Conservation (phyloP, 2,329 filamentous ascomycete genomes). For the Akanthomyces muscarius region DNA sequence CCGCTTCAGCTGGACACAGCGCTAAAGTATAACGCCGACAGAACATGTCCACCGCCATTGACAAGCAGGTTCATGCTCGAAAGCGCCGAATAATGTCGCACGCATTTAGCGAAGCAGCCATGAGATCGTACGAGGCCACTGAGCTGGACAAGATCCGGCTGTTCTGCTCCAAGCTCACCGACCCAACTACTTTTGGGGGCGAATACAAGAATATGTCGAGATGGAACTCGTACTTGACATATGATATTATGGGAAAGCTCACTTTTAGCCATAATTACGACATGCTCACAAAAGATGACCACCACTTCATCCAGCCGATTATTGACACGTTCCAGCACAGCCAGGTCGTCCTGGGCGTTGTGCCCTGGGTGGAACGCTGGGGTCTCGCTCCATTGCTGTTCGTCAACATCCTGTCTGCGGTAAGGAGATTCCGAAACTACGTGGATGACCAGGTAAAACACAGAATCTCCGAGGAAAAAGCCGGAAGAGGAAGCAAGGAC, state of each 20-base stretch:
- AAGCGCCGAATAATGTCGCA: neutral
- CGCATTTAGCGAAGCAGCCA: neutral
- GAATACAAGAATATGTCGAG: neutral
- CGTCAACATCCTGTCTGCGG: neutral
- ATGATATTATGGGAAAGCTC: neutral
- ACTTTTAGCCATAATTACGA: neutral
- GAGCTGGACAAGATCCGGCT: neutral
- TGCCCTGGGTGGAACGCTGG: conserved; percentile 12
- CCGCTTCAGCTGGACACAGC: neutral
- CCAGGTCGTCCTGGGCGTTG: conserved; percentile 7
- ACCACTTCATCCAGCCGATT: conserved; percentile 13
- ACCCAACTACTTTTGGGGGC: neutral
- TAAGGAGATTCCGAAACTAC: conserved; percentile 8
- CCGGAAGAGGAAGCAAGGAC: conserved; percentile 5
- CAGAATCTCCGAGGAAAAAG: neutral
- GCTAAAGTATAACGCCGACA: neutral
- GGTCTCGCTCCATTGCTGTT: conserved; percentile 10
- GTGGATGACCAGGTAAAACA: conserved; percentile 9
- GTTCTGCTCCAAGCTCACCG: neutral
- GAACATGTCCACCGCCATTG: neutral
- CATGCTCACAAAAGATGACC: neutral
- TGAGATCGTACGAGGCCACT: neutral
- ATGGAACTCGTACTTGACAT: neutral
- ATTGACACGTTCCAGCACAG: conserved; percentile 14
- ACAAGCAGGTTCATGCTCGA: neutral